Percentiles rank a stretch among this genome's conserved stretches.
These are phyloP conservation scores for Microbotryum silenes-acaulis DNA, from an alignment of 1,284 basidiomycete species.

Conservation along the genomic window DNA sequence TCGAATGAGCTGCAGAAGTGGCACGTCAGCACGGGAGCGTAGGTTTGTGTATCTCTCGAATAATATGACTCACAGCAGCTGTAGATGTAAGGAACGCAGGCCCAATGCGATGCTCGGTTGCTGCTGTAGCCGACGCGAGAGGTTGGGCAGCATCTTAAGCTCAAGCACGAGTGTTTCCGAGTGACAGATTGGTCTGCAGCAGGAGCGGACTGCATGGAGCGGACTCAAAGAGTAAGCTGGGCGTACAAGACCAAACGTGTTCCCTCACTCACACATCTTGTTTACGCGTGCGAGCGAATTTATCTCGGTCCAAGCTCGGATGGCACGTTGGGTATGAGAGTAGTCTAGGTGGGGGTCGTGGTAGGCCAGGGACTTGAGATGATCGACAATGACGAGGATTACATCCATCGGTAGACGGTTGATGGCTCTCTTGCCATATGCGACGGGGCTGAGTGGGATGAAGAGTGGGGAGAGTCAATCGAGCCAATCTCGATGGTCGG, in stretches of 20 bases:
- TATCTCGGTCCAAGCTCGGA: not conserved
- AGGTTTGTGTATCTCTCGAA: no score
- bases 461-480: not conserved
- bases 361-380: conserved; percentile 2
- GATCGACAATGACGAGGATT: conserved; percentile 9
- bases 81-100: not conserved
- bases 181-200: no score
- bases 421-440: not conserved
- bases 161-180: not conserved
- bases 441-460: not conserved
- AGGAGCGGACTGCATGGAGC: no score
- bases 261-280: not conserved
- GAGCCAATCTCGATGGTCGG: not conserved
- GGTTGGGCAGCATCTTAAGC: not conserved
- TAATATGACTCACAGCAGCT: not conserved
- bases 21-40: no score
- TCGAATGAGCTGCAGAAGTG: not conserved
- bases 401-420: conserved; percentile 13
- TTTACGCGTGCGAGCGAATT: not conserved
- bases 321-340: not conserved
- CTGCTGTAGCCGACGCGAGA: not conserved
- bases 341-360: not conserved
- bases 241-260: no score
- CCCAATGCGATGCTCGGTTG: not conserved
- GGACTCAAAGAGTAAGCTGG: no score